A percentile compares a stretch with the other conserved stretches of the same genome.
phyloP scores from a whole-genome alignment of 805 yeast species.

The Sugiyamaella floridensis region DNA sequence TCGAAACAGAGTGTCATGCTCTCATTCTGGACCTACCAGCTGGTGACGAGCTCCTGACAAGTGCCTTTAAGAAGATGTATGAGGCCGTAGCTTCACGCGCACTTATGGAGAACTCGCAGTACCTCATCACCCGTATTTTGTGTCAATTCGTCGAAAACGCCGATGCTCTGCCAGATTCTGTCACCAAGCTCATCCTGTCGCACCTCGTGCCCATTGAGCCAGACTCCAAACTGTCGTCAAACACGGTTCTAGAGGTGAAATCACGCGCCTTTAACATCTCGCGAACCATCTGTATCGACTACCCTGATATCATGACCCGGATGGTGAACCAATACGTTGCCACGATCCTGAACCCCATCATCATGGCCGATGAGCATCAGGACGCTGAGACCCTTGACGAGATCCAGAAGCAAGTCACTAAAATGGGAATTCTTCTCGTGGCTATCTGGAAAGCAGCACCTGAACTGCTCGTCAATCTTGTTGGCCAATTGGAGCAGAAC shows the following conservation, averaged over 20 bases:
- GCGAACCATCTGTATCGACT: constrained; percentile 58
- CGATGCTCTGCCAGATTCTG: constrained; percentile 52
- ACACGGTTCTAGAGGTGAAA: constrained; percentile 19
- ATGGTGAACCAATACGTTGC: constrained; percentile 73
- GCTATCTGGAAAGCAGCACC: constrained; percentile 77
- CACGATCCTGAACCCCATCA: constrained; percentile 53
- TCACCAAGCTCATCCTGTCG: constrained; percentile 57
- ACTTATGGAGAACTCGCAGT: not conserved
- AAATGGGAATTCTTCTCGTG: constrained; percentile 55
- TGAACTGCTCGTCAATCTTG: constrained; percentile 60
- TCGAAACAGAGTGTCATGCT: constrained; percentile 69
- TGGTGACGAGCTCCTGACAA: constrained; percentile 46
- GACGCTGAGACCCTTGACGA: constrained; percentile 1
- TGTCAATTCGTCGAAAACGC: constrained; percentile 69
- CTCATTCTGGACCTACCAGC: constrained; percentile 69
- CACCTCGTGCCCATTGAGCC: constrained; percentile 41
- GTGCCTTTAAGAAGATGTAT: constrained; percentile 58
- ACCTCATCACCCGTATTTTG: constrained; percentile 48
- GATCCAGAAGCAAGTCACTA: constrained; percentile 20
- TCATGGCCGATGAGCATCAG: constrained; percentile 22
- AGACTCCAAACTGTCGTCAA: constrained; percentile 23
- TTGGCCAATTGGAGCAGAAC: constrained; percentile 77
- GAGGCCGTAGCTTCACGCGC: constrained; percentile 20
- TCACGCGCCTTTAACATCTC: constrained; percentile 63
- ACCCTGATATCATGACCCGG: constrained; percentile 67